Evolutionary conservation across 805 yeast species (phyloP).

Genomic region (Ogataea ganodermae): DNA sequence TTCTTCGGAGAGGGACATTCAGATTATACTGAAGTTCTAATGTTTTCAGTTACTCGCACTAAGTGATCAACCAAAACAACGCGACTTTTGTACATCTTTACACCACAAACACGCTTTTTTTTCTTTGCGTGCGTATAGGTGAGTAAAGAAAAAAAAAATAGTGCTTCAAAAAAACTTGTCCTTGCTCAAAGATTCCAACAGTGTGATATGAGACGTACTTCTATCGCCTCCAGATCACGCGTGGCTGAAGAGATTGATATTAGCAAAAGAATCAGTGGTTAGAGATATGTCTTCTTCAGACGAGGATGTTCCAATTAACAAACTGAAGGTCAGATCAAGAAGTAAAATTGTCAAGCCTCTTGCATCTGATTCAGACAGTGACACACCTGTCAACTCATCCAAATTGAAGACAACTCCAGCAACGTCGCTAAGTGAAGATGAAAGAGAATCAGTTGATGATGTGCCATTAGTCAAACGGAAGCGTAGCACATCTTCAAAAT

Average conservation of each 20-base stretch:
- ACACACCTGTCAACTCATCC: conserved; percentile 10
- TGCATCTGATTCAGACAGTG: conserved; percentile 17
- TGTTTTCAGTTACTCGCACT: not conserved
- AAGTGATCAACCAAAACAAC: conserved; percentile 1
- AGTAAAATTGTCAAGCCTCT: not conserved
- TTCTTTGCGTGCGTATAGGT: not conserved
- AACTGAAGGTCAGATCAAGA: conserved; percentile 11
- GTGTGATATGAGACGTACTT: not conserved
- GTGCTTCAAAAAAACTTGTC: not conserved
- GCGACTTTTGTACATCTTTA: not conserved
- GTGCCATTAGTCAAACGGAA: conserved; percentile 17
- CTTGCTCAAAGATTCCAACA: not conserved
- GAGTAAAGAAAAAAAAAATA: not conserved
- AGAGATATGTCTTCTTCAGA: conserved; percentile 22
- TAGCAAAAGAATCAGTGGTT: too few species aligned
- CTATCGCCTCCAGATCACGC: too few species aligned
- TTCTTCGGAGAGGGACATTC: not conserved
- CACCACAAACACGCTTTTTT: conserved; percentile 4
- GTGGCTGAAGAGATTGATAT: too few species aligned
- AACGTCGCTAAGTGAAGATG: conserved; percentile 23
- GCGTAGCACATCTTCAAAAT: conserved; percentile 7
- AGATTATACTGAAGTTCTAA: not conserved
- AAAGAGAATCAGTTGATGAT: conserved; percentile 14
- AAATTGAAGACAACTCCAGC: conserved; percentile 15
- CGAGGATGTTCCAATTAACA: conserved; percentile 19